A percentile compares a stretch with the other conserved stretches of the same genome.
Evolutionary conservation across 73 alveolate species (phyloP).

Genomic region (Uronychia setigera): DNA sequence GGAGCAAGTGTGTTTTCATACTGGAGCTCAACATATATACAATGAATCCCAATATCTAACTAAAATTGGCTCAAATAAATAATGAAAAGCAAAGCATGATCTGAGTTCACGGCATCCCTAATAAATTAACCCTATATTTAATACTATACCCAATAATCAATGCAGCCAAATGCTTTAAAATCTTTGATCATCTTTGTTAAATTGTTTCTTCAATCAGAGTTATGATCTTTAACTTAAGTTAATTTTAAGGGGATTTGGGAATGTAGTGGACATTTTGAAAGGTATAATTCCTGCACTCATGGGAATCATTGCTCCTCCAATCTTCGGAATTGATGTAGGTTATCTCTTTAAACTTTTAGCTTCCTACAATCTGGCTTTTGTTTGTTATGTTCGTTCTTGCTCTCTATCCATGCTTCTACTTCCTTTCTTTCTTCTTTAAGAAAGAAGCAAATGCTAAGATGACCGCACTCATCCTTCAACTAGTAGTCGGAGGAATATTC

Average conservation of each 20-base stretch:
- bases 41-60: too few relatives aligned
- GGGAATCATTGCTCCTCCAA: constrained; percentile 10
- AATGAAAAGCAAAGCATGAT: too few relatives aligned
- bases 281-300: constrained; percentile 69
- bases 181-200: too few relatives aligned
- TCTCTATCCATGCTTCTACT: constrained; percentile 54
- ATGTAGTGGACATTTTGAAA: constrained; percentile 88
- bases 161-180: too few relatives aligned
- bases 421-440: constrained; percentile 66
- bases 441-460: constrained; percentile 75
- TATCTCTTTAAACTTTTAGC: constrained; percentile 3
- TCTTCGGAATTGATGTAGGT: background rate
- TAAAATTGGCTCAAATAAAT: too few relatives aligned
- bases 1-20: constrained; percentile 89
- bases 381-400: constrained; percentile 56
- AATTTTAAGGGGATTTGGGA: too few relatives aligned
- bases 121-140: too few relatives aligned
- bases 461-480: constrained; percentile 52
- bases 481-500: constrained; percentile 67
- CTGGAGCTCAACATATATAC: constrained; percentile 95
- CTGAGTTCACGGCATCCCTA: too few relatives aligned
- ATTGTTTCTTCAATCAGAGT: too few relatives aligned
- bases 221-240: too few relatives aligned
- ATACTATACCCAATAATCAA: too few relatives aligned
- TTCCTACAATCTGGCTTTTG: constrained; percentile 63